A percentile compares a stretch with the other conserved stretches of the same genome.
Evolutionary conservation across 1,139 yeast species (phyloP).

Genomic region (Geotrichum citri-aurantii): DNA sequence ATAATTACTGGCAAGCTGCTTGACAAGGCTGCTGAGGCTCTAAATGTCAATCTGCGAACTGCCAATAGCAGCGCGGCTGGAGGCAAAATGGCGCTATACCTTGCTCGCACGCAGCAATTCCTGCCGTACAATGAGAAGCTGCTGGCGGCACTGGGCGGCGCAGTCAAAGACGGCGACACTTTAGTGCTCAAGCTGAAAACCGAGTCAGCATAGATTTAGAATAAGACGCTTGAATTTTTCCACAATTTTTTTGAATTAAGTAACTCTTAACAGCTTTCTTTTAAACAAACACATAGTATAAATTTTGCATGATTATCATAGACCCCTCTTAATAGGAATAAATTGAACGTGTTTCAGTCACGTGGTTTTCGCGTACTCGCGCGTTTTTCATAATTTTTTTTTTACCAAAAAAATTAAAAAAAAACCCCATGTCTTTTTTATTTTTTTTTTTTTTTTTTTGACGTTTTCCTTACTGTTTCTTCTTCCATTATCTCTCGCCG

Average conservation of each 20-base stretch:
- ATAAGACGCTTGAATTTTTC: not conserved
- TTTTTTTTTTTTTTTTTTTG: not conserved
- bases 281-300: not conserved
- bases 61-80: constrained; percentile 2
- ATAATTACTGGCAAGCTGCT: constrained; percentile 78
- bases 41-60: constrained; percentile 5
- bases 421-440: no score
- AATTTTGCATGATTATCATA: not conserved
- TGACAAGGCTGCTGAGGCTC: constrained; percentile 55
- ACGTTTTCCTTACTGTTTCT: not conserved
- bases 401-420: not conserved
- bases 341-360: no score
- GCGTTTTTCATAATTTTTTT: not conserved
- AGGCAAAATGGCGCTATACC: constrained; percentile 7
- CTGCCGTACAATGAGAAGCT: constrained; percentile 14
- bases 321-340: no score
- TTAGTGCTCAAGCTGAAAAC: constrained; percentile 6
- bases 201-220: not conserved
- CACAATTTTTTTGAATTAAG: not conserved
- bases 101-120: constrained; percentile 5
- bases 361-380: constrained; percentile 6
- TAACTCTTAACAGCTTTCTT: not conserved
- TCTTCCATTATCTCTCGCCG: not conserved
- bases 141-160: constrained; percentile 10
- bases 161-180: constrained; percentile 16